Evolutionary conservation across 345 rosid genomes (phyloP), one percentile per base, ranked within the genome.

Genomic region (Rhodamnia argentea): DNA sequence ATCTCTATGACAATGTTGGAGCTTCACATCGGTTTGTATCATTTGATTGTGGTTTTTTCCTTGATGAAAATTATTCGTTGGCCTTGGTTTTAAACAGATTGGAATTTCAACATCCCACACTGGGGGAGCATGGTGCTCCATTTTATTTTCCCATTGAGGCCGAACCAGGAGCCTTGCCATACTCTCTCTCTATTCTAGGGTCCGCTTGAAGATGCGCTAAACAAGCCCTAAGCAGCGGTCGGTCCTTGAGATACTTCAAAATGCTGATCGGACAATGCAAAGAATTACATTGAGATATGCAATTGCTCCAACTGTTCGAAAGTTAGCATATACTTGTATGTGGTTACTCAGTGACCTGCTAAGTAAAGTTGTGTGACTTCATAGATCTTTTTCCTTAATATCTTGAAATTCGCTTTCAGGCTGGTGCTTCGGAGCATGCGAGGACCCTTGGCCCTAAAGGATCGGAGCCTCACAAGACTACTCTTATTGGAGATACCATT

Each of bases 71-170:
- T 64, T 60, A 29, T 12, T n/a, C 27, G 15, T 24, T 37, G 29
- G 32, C 18, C 14, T n/a, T 13, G 60, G 52, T 54, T 52, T 78
- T 26, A 54, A 22, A 85, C 87, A 85, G 87, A 78, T 85, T 14
- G 87, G 84, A 42, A 76, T 85, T 75, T 85, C 87, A 24, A 56
- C 87, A 32, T 85, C 87, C n/a, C 56, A 85, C 55, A 54, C 86
- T 52, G 86, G 86, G 2, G 86, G 86, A 50, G 86, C 83, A 74
- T 75, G 86, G n/a, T n/a, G n/a, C n/a, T n/a, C n/a, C n/a, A n/a
- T n/a, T n/a, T n/a, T n/a, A n/a, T n/a, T n/a, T n/a, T n/a, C n/a
- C n/a, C n/a, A n/a, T n/a, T n/a, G n/a, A n/a, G n/a, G n/a, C n/a
- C n/a, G n/a, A n/a, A n/a, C n/a, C n/a, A n/a, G n/a, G n/a, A n/a